Percentiles rank a stretch among this genome's conserved stretches.
phyloP scores from a whole-genome alignment of 768 basidiomycete genomes.

The Russula sp. region DNA sequence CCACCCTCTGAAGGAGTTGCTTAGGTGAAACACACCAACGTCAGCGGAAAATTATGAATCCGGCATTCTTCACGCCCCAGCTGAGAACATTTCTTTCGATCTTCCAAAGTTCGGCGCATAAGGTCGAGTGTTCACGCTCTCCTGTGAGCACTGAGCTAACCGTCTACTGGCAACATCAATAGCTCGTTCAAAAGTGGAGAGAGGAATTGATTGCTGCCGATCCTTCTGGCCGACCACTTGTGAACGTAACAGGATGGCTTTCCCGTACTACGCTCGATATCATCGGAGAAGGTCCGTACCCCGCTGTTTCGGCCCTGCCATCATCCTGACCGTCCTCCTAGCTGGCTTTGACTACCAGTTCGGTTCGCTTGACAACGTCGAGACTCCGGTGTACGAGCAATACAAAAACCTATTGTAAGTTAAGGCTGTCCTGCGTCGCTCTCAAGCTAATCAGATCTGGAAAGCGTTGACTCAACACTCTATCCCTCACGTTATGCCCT shows the following conservation, averaged over 20 bases:
- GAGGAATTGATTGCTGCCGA: too few species aligned
- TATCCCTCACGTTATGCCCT: background rate
- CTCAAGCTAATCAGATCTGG: too few species aligned
- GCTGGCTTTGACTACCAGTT: slow-evolving; percentile 24
- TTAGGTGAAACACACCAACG: slow-evolving; percentile 23
- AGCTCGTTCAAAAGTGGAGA: too few species aligned
- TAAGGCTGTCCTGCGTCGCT: too few species aligned
- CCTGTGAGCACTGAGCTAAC: background rate
- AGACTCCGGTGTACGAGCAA: background rate
- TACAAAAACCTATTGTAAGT: too few species aligned
- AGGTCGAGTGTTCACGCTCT: slow-evolving; percentile 9
- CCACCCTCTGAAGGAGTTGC: background rate
- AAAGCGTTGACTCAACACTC: background rate
- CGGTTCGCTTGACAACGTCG: slow-evolving; percentile 21
- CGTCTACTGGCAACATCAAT: too few species aligned
- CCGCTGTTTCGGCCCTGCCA: too few species aligned
- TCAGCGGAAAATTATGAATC: slow-evolving; percentile 25
- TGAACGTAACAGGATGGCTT: slow-evolving; percentile 22
- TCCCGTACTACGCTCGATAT: too few species aligned
- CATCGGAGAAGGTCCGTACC: too few species aligned
- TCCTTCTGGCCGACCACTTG: background rate
- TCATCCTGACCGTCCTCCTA: too few species aligned
- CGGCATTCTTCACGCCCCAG: slow-evolving; percentile 24
- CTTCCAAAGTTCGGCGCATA: slow-evolving; percentile 20
- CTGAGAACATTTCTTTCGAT: slow-evolving; percentile 23